Percentiles rank a stretch among this genome's conserved stretches.
phyloP scores from a whole-genome alignment of 2,329 filamentous ascomycete genomes.

The Microdochium trichocladiopsis region DNA sequence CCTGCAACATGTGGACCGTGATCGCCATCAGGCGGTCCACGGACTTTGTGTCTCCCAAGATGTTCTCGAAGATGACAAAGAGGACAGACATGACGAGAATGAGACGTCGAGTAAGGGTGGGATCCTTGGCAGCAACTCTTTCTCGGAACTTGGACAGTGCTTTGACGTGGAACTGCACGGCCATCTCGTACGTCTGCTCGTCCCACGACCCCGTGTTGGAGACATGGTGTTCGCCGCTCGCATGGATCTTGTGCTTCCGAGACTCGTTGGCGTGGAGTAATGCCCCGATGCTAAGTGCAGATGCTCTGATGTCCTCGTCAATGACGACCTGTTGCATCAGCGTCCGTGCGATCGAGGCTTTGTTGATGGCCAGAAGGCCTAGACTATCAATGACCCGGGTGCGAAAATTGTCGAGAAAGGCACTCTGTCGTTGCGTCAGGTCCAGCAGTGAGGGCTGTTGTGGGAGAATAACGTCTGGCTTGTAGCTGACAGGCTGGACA shows the following conservation, averaged over 20 bases:
- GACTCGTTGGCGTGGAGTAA: neutral
- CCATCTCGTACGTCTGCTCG: neutral
- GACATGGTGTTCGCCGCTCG: neutral
- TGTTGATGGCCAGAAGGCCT: neutral
- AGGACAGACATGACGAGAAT: neutral
- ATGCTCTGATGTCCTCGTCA: neutral
- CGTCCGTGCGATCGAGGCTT: neutral
- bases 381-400: neutral
- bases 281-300: neutral
- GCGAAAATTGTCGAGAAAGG: neutral
- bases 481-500: too few species aligned
- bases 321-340: neutral
- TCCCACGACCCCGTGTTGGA: neutral
- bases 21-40: neutral
- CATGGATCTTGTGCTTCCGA: neutral
- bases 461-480: neutral
- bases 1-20: neutral
- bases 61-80: neutral
- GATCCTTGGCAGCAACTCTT: neutral
- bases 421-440: neutral
- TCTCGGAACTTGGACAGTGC: neutral
- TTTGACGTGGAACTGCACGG: neutral
- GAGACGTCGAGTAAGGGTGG: neutral
- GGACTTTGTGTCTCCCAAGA: neutral
- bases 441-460: neutral